phyloP scores from a whole-genome alignment of 2,329 filamentous ascomycete genomes.

The Talaromyces verruculosus region DNA sequence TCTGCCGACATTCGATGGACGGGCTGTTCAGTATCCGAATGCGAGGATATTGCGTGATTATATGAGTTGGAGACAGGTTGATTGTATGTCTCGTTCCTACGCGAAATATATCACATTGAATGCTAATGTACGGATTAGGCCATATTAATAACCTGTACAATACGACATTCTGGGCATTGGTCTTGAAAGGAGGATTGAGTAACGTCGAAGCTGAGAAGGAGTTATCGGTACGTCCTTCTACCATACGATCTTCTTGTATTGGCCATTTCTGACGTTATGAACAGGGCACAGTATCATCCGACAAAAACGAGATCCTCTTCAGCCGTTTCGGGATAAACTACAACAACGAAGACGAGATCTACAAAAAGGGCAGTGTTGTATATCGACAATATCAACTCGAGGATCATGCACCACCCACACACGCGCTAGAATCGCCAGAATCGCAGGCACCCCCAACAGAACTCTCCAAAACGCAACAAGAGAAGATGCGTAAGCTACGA shows the following conservation, averaged over 20 bases:
- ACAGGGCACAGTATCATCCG: constrained; percentile 76
- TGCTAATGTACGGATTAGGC: constrained; percentile 50
- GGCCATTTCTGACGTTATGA: not conserved
- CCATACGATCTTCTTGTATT: not conserved
- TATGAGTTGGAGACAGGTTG: constrained; percentile 93
- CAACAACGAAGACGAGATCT: constrained; percentile 92
- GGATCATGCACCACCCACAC: constrained; percentile 49
- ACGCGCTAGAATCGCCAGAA: not conserved
- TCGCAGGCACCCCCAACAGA: constrained; percentile 32
- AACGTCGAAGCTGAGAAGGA: constrained; percentile 76
- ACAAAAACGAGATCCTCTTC: constrained; percentile 97
- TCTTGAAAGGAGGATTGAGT: constrained; percentile 73
- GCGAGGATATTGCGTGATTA: constrained; percentile 85
- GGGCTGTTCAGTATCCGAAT: constrained; percentile 86
- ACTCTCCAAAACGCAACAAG: constrained; percentile 74
- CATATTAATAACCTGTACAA: constrained; percentile 99
- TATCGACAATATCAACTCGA: constrained; percentile 80
- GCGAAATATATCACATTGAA: too few species aligned
- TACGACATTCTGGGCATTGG: constrained; percentile 90
- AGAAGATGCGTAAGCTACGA: constrained; percentile 78
- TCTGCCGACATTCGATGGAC: constrained; percentile 86
- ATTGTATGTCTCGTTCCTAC: constrained; percentile 62
- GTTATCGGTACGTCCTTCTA: constrained; percentile 60
- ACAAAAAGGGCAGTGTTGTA: constrained; percentile 87
- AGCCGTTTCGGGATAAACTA: constrained; percentile 90